Evolutionary conservation across 2,329 filamentous ascomycete genomes (phyloP), one percentile per base, ranked within the genome.

Genomic region (Metarhizium anisopliae): DNA sequence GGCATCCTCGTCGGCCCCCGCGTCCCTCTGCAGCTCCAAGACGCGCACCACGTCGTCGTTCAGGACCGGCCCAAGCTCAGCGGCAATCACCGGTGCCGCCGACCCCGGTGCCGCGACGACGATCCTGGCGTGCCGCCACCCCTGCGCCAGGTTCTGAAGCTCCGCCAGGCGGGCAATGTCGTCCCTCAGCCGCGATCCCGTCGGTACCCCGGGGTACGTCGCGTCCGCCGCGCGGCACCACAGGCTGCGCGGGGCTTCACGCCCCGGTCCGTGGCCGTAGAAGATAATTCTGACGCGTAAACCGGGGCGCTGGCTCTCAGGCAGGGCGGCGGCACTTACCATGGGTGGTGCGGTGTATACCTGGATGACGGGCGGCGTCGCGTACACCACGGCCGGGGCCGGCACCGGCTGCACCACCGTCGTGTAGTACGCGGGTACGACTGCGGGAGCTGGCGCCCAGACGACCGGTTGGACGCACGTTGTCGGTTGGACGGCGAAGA

Each of bases 401-500:
- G 20, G 45, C 6, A 30, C 45, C 7, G 42, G 6, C 7, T 45
- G n/a, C 42, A 45, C 16, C 6, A 45, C 16, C 6, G 20, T 13
- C 25, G 45, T 30, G 45, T 30, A 49, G 7, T n/a, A 49, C 8
- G 53, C 8, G 3, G 43, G n/a, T 13, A 42, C 38, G 5, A 25
- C 30, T 18, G 20, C 11, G 20, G 51, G 3, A 16, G 29, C 11
- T 4, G 29, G 43, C 6, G 47, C 32, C 14, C 14, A 14, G 4
- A 52, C 38, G 32, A 32, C 6, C 11, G 29, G 6, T 2, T 43
- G 53, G 35, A 52, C n/a, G 6, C 6, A 52, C 16, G 8, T 29
- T 8, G 10, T 49, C n/a, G 32, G 55, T 16, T 30, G 58, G 35
- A 30, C 45, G 38, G 36, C 47, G n/a, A 69, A 63, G 43, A 67